Conservation (phyloP, 1,284 basidiomycete species). For the Leccinum ponderosum region DNA sequence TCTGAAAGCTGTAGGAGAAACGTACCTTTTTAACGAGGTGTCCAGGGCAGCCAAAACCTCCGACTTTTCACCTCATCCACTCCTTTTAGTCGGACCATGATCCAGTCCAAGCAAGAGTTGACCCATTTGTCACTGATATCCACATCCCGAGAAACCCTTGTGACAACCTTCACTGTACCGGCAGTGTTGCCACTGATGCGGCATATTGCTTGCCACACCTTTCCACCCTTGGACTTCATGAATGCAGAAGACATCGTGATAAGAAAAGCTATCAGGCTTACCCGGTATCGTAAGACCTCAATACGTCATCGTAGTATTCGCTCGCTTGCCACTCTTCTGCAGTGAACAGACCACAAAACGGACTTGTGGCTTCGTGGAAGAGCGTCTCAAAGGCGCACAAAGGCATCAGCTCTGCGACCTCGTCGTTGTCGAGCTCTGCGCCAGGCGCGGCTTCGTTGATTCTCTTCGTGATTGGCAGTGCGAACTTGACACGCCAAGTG, state of each 20-base stretch:
- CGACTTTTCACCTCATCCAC: no score
- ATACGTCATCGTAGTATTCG: constrained; percentile 72
- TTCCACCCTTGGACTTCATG: no score
- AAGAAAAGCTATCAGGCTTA: constrained; percentile 27
- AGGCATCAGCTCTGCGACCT: constrained; percentile 65
- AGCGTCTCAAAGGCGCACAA: constrained; percentile 81
- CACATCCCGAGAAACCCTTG: no score
- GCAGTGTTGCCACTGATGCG: no score
- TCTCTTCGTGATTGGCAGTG: constrained; percentile 55
- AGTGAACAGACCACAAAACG: constrained; percentile 73
- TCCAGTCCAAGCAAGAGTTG: no score
- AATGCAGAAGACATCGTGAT: neutral
- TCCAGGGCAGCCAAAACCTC: no score
- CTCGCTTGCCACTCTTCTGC: constrained; percentile 59
- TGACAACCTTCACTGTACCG: no score
- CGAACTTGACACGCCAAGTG: constrained; percentile 59
- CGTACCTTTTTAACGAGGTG: no score
- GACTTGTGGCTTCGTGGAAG: constrained; percentile 52
- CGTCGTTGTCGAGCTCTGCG: constrained; percentile 55
- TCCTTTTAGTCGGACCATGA: no score
- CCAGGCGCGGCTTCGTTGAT: constrained; percentile 64
- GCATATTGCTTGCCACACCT: no score
- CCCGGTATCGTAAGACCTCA: constrained; percentile 78
- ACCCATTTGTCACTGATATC: no score
- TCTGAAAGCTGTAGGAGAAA: no score